Base-by-base conservation (phyloP, 805 yeast species). In the Limtongia smithiae region DNA sequence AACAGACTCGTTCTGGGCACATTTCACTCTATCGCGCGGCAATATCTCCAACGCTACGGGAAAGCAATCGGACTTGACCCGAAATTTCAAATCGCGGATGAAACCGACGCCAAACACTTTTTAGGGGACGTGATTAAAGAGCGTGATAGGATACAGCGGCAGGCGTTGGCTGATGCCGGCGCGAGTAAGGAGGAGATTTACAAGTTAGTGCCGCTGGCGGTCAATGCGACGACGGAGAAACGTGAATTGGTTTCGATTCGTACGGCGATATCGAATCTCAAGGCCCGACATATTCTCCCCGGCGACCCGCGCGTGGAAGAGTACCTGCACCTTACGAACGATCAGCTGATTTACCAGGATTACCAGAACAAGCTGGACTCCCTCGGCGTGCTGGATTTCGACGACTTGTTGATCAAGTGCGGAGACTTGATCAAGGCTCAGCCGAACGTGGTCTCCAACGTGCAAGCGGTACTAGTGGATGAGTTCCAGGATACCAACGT, bases 401-500 rank as follows among this genome's bases (percentile, higher is more conserved):
- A 91, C 63, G 96, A 89, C 62, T 72, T 93, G 45, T 69, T 93
- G 27, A 61, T 86, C 37, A 66, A 70, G 37, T 75, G 88, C 20
- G 69, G 71, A 51, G 65, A 69, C 14, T 68, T 90, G 9, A 62
- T 90, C 12, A 53, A 68, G 0, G 56, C 65, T 27, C 60, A 62
- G 33, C 74, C 75, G 30, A 69, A 76, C 0, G 75, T 79, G 24
- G 66, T 81, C 24, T 70, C 71, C 2, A 67, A 70, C 42, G 67
- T 84, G 2, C 70, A 78, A 54, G 93, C 88, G 60, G 88, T 89
- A 0, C 70, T 91, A 17, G 87, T 93, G 5, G 98, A 91, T 68
- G 98, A 91, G 67, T 91, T 89, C 61, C 97, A 91, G 68, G 98
- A 93, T 60, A 89, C 97, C 0, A 87, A 85, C 59, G 71, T 71